A percentile compares a stretch with the other conserved stretches of the same genome.
These are phyloP conservation scores for Calonectria ilicicola DNA, from an alignment of 2,329 filamentous ascomycete genomes.

Conservation along the genomic window DNA sequence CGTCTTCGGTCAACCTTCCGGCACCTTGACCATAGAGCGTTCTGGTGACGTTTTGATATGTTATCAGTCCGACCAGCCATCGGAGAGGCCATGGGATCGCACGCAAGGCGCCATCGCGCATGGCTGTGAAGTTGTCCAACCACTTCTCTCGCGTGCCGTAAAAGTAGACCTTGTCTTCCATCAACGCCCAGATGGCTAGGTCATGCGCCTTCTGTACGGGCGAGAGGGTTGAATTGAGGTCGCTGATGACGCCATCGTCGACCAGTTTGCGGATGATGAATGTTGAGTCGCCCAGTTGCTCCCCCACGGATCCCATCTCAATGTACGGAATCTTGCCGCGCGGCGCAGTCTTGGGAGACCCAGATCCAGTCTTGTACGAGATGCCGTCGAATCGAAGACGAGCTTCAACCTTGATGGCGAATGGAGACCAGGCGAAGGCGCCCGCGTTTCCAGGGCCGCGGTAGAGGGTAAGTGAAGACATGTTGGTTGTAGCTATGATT, in stretches of 20 bases:
- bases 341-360: constrained; percentile 60
- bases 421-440: constrained; percentile 68
- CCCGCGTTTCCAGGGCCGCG: constrained; percentile 59
- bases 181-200: constrained; percentile 62
- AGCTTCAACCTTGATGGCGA: constrained; percentile 72
- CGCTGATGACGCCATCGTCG: constrained; percentile 53
- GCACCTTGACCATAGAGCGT: constrained; percentile 70
- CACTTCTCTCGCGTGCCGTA: constrained; percentile 67
- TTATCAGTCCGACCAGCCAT: constrained; percentile 62
- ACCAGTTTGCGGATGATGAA: constrained; percentile 64
- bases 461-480: constrained; percentile 51
- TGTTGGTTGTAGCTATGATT: constrained; percentile 9
- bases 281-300: constrained; percentile 62
- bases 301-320: constrained; percentile 42
- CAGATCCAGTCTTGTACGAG: constrained; percentile 58
- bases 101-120: constrained; percentile 64
- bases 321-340: constrained; percentile 73
- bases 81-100: constrained; percentile 64
- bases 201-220: constrained; percentile 58
- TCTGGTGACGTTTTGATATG: constrained; percentile 55
- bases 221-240: constrained; percentile 60
- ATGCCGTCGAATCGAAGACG: constrained; percentile 67
- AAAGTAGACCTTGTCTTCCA: constrained; percentile 73
- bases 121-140: constrained; percentile 69
- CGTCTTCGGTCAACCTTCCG: constrained; percentile 60